These are phyloP conservation scores for Chlorella sp. DNA, from an alignment of 139 green algal genomes.

Conservation along the genomic window DNA sequence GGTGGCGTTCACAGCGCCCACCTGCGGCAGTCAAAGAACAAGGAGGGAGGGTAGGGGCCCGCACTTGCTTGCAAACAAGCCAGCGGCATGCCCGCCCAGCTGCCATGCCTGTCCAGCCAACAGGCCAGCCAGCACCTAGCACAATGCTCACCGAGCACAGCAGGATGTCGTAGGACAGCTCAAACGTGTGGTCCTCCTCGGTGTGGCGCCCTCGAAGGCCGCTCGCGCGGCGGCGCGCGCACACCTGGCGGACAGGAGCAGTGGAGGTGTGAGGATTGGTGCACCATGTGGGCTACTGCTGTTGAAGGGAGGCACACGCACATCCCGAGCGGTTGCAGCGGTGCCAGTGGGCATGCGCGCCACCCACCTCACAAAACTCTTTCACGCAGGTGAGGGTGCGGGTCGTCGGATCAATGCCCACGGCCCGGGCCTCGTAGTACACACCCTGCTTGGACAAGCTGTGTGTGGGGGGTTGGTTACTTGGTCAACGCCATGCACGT, in stretches of 20 bases:
- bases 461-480: background rate
- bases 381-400: background rate
- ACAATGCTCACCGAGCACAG: background rate
- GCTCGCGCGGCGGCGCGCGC: background rate
- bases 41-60: background rate
- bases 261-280: no score
- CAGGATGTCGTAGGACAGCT: background rate
- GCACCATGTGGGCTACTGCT: no score
- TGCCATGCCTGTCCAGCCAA: no score
- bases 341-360: no score
- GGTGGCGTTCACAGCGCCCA: conserved; percentile 88
- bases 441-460: conserved; percentile 14
- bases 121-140: no score
- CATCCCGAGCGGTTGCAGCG: no score
- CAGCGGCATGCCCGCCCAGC: no score
- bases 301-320: no score
- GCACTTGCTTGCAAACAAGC: background rate
- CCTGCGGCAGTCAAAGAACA: conserved; percentile 36
- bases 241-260: background rate
- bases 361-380: conserved; percentile 9
- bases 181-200: background rate
- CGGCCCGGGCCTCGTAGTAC: conserved; percentile 80
- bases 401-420: conserved; percentile 65
- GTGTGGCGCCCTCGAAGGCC: background rate
- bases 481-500: background rate